Conservation (phyloP, 1,284 basidiomycete genomes). For the Wallemia hederae region DNA sequence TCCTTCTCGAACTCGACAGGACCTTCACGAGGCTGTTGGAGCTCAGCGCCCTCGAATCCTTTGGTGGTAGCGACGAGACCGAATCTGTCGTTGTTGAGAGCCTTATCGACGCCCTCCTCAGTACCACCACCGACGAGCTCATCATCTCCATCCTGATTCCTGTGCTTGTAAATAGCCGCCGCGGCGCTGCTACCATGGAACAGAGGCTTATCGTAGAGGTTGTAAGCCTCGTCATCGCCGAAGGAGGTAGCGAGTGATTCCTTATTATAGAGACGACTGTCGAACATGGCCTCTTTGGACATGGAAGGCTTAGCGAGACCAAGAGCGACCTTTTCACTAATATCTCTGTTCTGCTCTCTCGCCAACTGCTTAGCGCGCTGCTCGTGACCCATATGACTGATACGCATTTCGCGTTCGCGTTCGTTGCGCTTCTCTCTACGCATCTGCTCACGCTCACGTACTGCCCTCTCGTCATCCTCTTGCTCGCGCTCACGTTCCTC, state of each 20-base stretch:
- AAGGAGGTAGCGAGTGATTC: constrained; percentile 55
- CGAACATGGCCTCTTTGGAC: constrained; percentile 85
- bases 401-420: constrained; percentile 84
- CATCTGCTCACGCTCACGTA: constrained; percentile 52
- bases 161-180: constrained; percentile 87
- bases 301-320: constrained; percentile 86
- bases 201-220: constrained; percentile 73
- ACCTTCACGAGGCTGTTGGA: constrained; percentile 55
- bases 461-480: constrained; percentile 20
- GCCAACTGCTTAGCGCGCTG: constrained; percentile 83
- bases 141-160: constrained; percentile 45
- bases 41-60: constrained; percentile 63
- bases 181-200: constrained; percentile 89
- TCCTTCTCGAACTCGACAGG: constrained; percentile 99
- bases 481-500: constrained; percentile 21
- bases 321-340: constrained; percentile 93
- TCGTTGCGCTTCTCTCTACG: constrained; percentile 71
- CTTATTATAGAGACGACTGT: constrained; percentile 89
- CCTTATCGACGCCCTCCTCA: constrained; percentile 67
- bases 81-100: constrained; percentile 79
- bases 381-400: constrained; percentile 97
- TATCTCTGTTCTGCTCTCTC: constrained; percentile 80
- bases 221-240: constrained; percentile 76
- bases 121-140: constrained; percentile 78
- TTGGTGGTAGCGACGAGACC: constrained; percentile 48